Percentiles rank a stretch among this genome's conserved stretches.
These are phyloP conservation scores for Heterococcus sp. DNA, from an alignment of 108 stramenopile genomes.

Conservation along the genomic window DNA sequence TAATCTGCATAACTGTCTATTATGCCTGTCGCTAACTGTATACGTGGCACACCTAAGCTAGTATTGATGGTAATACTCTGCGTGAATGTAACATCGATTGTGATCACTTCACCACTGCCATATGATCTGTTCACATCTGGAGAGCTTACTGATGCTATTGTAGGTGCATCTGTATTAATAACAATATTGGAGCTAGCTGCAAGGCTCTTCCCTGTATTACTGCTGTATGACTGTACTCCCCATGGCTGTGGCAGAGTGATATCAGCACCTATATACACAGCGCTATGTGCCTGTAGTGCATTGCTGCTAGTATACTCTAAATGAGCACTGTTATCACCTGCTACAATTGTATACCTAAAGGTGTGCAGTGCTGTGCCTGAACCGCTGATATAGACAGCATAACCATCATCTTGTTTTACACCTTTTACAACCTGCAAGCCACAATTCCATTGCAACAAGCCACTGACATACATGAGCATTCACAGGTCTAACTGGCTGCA, in stretches of 20 bases:
- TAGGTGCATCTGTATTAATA: constrained; percentile 17
- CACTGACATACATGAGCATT: no score
- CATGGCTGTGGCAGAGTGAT: constrained; percentile 17
- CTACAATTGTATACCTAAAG: constrained; percentile 12
- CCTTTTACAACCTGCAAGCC: constrained; percentile 12
- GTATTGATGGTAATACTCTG: constrained; percentile 1
- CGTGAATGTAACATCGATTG: constrained; percentile 12
- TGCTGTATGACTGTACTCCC: neutral
- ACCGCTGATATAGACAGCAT: constrained; percentile 8
- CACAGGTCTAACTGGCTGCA: neutral
- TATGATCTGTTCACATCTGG: constrained; percentile 21
- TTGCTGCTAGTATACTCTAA: neutral
- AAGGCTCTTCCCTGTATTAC: constrained; percentile 21
- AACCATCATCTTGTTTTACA: constrained; percentile 5
- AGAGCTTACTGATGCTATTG: constrained; percentile 14
- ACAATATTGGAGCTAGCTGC: constrained; percentile 1
- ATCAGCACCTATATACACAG: neutral
- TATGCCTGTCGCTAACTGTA: constrained; percentile 23
- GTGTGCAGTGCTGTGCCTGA: constrained; percentile 18
- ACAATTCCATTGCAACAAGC: no score
- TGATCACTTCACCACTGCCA: constrained; percentile 18
- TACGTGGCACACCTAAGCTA: constrained; percentile 2
- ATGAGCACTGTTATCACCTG: neutral
- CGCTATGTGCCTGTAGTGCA: neutral
- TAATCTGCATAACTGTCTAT: constrained; percentile 1